Evolutionary conservation across 805 yeast genomes (phyloP), one percentile per base, ranked within the genome.

Genomic region (Brettanomyces anomalus): DNA sequence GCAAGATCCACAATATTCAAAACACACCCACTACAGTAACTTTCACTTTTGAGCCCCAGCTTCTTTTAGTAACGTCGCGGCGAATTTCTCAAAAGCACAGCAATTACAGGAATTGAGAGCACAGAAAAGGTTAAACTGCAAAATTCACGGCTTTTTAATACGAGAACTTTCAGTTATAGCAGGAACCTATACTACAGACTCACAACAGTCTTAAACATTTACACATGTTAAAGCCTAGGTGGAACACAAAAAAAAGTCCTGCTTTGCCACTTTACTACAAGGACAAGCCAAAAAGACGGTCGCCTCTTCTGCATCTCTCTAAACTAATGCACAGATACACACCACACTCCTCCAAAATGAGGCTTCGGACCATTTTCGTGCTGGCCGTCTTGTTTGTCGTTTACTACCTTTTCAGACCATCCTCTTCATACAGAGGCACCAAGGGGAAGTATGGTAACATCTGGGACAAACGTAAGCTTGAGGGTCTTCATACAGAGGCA

Each of bases 181-280:
- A n/a, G n/a, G n/a, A n/a, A n/a, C n/a, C n/a, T n/a, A n/a, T 24
- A 11, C 10, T 11, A 24, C 10, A 24, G 10, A 24, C 28, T 7
- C 28, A 24, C 28, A 24, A 24, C n/a, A n/a, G n/a, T n/a, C n/a
- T 24, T 24, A 7, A 7, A 24, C 28, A 7, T 24, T 24, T 11
- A 24, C 28, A 24, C 28, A 36, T 36, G 39, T 28, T 36, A 14
- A 36, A 36, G 24, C 39, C 39, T 14, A 36, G 24, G 39, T 36
- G 39, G 16, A 55, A 54, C 39, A 36, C 57, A 33, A 54, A 54
- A 34, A 45, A 52, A 28, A 49, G 51, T 34, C 42, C 56, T n/a
- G 58, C 59, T 14, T 49, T 76, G 43, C 80, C 81, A 3, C 53
- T 70, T 31, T 76, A 75, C 51, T 75, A 76, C 49, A 79, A 76